A percentile compares a stretch with the other conserved stretches of the same genome.
phyloP scores from a whole-genome alignment of 2,329 filamentous ascomycete species.

The Aspergillus carbonarius region DNA sequence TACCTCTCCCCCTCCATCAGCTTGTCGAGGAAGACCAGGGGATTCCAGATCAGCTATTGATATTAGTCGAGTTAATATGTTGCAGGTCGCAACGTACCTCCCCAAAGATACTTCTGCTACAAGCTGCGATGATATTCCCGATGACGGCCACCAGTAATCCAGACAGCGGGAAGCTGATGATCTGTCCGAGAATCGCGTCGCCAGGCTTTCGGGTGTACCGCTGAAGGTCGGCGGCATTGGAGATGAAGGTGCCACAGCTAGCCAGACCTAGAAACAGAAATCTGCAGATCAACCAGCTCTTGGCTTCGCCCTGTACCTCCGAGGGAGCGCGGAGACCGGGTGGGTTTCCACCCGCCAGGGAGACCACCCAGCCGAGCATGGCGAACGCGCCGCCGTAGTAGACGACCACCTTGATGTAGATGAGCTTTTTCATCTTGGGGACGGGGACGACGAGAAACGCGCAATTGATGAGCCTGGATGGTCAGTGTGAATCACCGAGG shows the following conservation, averaged over 20 bases:
- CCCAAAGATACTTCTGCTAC: constrained; percentile 32
- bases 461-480: constrained; percentile 34
- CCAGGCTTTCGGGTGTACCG: constrained; percentile 43
- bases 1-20: constrained; percentile 37
- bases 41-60: constrained; percentile 36
- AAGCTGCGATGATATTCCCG: constrained; percentile 42
- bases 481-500: neutral
- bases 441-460: constrained; percentile 42
- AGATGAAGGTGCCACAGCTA: constrained; percentile 25
- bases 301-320: constrained; percentile 32
- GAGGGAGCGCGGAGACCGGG: constrained; percentile 27
- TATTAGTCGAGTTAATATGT: neutral
- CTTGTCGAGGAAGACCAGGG: constrained; percentile 36
- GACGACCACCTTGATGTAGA: constrained; percentile 40
- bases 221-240: constrained; percentile 47
- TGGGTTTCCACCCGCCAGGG: constrained; percentile 32
- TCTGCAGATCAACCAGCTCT: constrained; percentile 39
- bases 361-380: constrained; percentile 42
- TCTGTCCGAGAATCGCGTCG: constrained; percentile 44
- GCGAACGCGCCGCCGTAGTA: constrained; percentile 40
- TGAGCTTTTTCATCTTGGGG: constrained; percentile 37
- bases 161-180: constrained; percentile 44
- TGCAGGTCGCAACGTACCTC: constrained; percentile 10
- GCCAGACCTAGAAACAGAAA: constrained; percentile 38
- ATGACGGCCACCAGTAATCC: constrained; percentile 41